Evolutionary conservation across 2,329 filamentous ascomycete genomes (phyloP), one percentile per base, ranked within the genome.

Genomic region (Nigrospora sphaerica): DNA sequence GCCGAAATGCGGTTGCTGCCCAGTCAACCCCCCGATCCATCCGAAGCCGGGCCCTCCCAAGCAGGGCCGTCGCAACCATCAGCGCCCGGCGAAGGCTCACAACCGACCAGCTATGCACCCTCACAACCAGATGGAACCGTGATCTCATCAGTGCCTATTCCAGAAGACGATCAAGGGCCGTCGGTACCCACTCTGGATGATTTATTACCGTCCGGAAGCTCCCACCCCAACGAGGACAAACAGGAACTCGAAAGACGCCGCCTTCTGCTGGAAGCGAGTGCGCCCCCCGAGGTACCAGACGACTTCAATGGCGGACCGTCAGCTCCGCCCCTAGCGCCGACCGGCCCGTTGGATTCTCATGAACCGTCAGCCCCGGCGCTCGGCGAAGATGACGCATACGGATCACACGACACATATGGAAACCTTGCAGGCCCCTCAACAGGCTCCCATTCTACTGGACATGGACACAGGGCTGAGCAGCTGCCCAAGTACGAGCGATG

Each of bases 1-100:
- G 89, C 88, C 36, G 91, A 96, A 66, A 78, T 85, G 54, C 78
- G 83, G 40, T 69, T 96, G 6, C 67, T 96, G 18, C 92, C 92
- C 2, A 95, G 90, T 58, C 83, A 83, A 56, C 91, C 88, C 13
- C 78, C 86, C 12, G 23, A 28, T 28, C 7, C 71, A 48, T 28
- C 52, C 53, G 16, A 16, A 37, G 40, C 19, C 48, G 13, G 53
- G 60, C 47, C 43, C 63, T 46, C 63, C 65, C 31, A 69, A 28
- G 23, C 65, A 11, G 63, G 63, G 1, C 68, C 72, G 11, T 78
- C 77, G 7, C 65, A 65, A 31, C 61, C 53, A 47, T 57, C 56
- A 5, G 57, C 53, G 12, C 52, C 52, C 28, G 47, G 45, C 10
- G 50, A 50, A 39, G 42, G 47, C 7, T 45, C 46, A n/a, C n/a